Conservation (phyloP, 768 basidiomycete species). For the Coprinopsis marcescibilis region DNA sequence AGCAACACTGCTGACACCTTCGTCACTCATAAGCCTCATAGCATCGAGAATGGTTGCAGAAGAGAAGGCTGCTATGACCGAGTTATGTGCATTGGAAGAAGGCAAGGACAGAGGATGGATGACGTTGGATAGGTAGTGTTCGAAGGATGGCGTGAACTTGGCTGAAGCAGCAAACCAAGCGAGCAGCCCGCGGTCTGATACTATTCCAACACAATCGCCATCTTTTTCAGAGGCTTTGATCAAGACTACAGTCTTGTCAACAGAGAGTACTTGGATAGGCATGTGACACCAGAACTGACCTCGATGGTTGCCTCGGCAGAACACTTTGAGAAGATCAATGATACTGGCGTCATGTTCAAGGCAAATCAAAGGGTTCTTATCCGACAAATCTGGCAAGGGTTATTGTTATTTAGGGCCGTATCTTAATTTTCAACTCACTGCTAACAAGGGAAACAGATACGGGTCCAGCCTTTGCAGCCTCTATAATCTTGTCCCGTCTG, state of each 20-base stretch:
- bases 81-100: conserved; percentile 54
- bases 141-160: conserved; percentile 39
- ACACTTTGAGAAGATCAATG: conserved; percentile 56
- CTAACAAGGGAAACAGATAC: conserved; percentile 74
- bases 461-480: conserved; percentile 66
- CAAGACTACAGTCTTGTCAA: conserved; percentile 35
- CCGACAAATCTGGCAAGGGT: conserved; percentile 59
- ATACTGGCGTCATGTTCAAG: conserved; percentile 60
- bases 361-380: conserved; percentile 73
- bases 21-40: conserved; percentile 82
- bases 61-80: conserved; percentile 59
- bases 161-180: conserved; percentile 61
- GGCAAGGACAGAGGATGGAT: conserved; percentile 54
- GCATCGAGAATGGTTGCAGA: conserved; percentile 66
- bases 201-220: conserved; percentile 56
- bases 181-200: conserved; percentile 70
- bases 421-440: too few relatives aligned
- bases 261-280: background rate
- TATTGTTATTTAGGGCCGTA: too few relatives aligned
- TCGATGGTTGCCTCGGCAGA: conserved; percentile 68
- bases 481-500: conserved; percentile 62
- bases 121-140: conserved; percentile 45
- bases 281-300: conserved; percentile 33
- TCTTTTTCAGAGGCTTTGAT: conserved; percentile 43
- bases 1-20: conserved; percentile 79